phyloP scores from a whole-genome alignment of 768 basidiomycete genomes.

The Rubroboletus satanas region DNA sequence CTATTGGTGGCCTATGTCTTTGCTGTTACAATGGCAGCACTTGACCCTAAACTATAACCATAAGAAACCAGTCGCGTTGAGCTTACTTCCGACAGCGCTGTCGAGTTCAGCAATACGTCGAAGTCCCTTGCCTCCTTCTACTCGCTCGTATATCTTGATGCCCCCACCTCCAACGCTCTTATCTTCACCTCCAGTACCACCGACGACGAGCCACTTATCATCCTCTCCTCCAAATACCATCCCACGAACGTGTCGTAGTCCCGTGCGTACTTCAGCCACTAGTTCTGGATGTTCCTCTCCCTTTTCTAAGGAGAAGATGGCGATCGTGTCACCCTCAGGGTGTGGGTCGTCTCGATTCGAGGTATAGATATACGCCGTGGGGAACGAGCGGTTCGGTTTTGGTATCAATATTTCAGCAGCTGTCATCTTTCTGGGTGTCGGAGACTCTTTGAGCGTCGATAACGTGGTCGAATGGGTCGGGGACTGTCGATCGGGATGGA shows the following conservation, averaged over 20 bases:
- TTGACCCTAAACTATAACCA: conserved; percentile 24
- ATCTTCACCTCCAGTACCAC: conserved; percentile 46
- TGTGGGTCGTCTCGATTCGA: conserved; percentile 75
- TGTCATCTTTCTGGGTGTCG: conserved; percentile 48
- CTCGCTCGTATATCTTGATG: conserved; percentile 66
- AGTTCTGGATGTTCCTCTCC: conserved; percentile 43
- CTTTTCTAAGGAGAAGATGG: conserved; percentile 57
- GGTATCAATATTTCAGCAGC: conserved; percentile 71
- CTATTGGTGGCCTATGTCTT: background rate
- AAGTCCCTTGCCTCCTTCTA: conserved; percentile 54
- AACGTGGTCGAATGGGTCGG: conserved; percentile 39
- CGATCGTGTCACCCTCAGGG: conserved; percentile 66
- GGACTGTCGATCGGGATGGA: conserved; percentile 41
- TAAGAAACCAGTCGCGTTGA: conserved; percentile 34
- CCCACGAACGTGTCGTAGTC: conserved; percentile 65
- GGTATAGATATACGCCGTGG: conserved; percentile 59
- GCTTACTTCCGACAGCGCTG: conserved; percentile 33
- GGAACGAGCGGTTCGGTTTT: conserved; percentile 45
- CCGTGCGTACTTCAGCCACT: conserved; percentile 62
- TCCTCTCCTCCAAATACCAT: conserved; percentile 64
- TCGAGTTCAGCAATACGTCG: conserved; percentile 48
- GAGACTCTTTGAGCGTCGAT: conserved; percentile 46
- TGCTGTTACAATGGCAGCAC: background rate
- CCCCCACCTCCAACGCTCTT: conserved; percentile 63
- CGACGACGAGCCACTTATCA: conserved; percentile 58